Base-by-base conservation (phyloP, 495 filamentous ascomycete genomes). In the Talaromyces nanjingensis region DNA sequence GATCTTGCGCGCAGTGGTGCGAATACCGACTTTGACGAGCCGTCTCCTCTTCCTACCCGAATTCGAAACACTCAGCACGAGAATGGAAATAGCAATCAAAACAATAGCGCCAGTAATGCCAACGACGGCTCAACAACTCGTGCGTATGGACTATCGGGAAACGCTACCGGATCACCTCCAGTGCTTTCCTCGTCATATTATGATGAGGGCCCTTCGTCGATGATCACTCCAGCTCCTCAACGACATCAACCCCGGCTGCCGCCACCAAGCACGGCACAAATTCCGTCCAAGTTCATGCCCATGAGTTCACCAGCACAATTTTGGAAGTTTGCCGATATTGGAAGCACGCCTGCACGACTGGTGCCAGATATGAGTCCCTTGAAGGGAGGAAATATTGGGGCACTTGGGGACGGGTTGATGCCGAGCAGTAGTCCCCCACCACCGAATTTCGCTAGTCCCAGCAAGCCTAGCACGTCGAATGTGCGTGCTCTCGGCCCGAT, bases 231-330 rank as follows among this genome's bases (percentile, higher is more conserved):
- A 18, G 91, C 92, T 3, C 91, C 93, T 6, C 86, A 87, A 64
- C 85, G 91, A 31, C 88, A 93, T 58, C 88, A 93, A 65, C 92
- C 91, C 29, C 84, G 84, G 49, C 86, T 97, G 31, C 91, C 90
- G 2, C 92, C 93, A 20, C 94, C 94, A 0, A 93, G 89, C 69
- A 96, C 94, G 0, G 86, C 89, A 6, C 91, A 94, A 68, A 83
- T 93, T 49, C 96, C 96, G 3, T 96, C 91, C 68, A 91, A 93
- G 71, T 94, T 93, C 76, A 92, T 97, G 86, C 91, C 92, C 18
- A 92, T 93, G 71, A 93, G 89, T 71, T 96, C 90, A 22, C 94
- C 94, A 0, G 94, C 96, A n/a, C 92, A 93, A 20, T 98, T 97
- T 77, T 98, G 93, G 93, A 96, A 91, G 70, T 94, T 89, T 70